A percentile compares a stretch with the other conserved stretches of the same genome.
These are phyloP conservation scores for Hypoxylon sp. DNA, from an alignment of 2,329 filamentous ascomycete genomes.

Conservation along the genomic window DNA sequence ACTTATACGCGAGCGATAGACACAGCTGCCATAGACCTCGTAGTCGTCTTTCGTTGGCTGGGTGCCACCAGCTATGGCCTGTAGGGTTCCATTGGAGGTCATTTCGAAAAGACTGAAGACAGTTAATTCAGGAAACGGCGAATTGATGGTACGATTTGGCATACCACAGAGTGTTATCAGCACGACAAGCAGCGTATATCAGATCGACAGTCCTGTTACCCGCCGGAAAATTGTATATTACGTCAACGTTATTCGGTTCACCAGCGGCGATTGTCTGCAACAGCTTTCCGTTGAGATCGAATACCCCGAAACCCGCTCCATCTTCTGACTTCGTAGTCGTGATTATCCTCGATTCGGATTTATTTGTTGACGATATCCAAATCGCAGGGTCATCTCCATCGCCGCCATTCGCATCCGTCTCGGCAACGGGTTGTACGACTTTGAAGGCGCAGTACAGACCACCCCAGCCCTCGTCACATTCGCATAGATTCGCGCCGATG, in stretches of 20 bases:
- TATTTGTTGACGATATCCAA: slow-evolving; percentile 62
- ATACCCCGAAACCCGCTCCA: slow-evolving; percentile 65
- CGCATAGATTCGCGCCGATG: slow-evolving; percentile 59
- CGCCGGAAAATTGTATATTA: slow-evolving; percentile 65
- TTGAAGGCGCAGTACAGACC: slow-evolving; percentile 64
- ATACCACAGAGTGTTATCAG: slow-evolving; percentile 68
- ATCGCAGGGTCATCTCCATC: slow-evolving; percentile 66
- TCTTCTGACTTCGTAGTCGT: slow-evolving; percentile 67
- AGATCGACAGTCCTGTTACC: slow-evolving; percentile 63
- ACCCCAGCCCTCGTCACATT: slow-evolving; percentile 61
- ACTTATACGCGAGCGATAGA: slow-evolving; percentile 63
- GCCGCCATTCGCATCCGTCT: slow-evolving; percentile 61
- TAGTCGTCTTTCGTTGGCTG: slow-evolving; percentile 64
- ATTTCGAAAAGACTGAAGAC: slow-evolving; percentile 64
- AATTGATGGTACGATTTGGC: slow-evolving; percentile 34
- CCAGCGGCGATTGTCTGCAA: slow-evolving; percentile 62
- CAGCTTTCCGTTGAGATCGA: slow-evolving; percentile 64
- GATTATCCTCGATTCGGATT: slow-evolving; percentile 63
- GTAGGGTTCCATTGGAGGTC: slow-evolving; percentile 61
- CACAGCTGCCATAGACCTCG: slow-evolving; percentile 67
- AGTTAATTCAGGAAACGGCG: background rate
- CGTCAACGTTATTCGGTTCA: slow-evolving; percentile 69
- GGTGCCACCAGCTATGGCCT: slow-evolving; percentile 60
- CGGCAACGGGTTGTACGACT: slow-evolving; percentile 58
- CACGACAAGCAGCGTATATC: slow-evolving; percentile 66